These are phyloP conservation scores for Linnemannia exigua DNA, from an alignment of 192 early-diverging fungal genomes.

Conservation along the genomic window DNA sequence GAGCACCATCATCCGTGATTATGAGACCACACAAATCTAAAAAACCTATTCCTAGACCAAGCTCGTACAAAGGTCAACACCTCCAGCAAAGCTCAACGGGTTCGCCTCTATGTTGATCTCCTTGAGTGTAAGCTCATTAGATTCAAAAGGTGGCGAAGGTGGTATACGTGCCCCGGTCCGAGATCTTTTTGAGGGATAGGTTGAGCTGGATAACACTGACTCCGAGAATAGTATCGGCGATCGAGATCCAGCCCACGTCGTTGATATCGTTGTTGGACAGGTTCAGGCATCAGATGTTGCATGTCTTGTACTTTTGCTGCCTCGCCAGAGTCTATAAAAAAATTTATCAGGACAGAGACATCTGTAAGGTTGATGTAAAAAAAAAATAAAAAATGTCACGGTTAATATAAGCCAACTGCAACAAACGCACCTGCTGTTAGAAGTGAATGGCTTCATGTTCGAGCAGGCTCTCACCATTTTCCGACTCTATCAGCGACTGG, in stretches of 20 bases:
- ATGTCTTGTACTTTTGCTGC: slow-evolving; percentile 23
- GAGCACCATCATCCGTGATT: slow-evolving; percentile 48
- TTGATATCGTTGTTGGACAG: slow-evolving; percentile 46
- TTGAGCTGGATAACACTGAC: slow-evolving; percentile 29
- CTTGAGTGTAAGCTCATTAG: slow-evolving; percentile 28
- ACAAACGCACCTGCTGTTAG: slow-evolving; percentile 35
- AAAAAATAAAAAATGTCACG: not conserved
- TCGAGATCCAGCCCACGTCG: slow-evolving; percentile 52
- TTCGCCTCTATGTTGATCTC: slow-evolving; percentile 53
- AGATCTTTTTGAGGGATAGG: slow-evolving; percentile 46
- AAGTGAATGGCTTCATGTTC: slow-evolving; percentile 35
- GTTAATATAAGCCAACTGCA: not conserved
- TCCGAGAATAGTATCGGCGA: slow-evolving; percentile 39
- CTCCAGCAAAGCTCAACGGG: slow-evolving; percentile 33
- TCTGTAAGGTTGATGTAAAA: not conserved
- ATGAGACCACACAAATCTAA: slow-evolving; percentile 46
- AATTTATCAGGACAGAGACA: not conserved
- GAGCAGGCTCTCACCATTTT: slow-evolving; percentile 42
- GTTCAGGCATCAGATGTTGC: slow-evolving; percentile 47
- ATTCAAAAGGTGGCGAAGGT: slow-evolving; percentile 50
- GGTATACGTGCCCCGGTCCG: slow-evolving; percentile 51
- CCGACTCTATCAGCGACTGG: slow-evolving; percentile 42
- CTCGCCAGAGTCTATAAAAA: slow-evolving; percentile 38
- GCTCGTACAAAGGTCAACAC: slow-evolving; percentile 48
- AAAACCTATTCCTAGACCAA: slow-evolving; percentile 28